Conservation (phyloP, 495 filamentous ascomycete genomes). For the Niebla homalea region DNA sequence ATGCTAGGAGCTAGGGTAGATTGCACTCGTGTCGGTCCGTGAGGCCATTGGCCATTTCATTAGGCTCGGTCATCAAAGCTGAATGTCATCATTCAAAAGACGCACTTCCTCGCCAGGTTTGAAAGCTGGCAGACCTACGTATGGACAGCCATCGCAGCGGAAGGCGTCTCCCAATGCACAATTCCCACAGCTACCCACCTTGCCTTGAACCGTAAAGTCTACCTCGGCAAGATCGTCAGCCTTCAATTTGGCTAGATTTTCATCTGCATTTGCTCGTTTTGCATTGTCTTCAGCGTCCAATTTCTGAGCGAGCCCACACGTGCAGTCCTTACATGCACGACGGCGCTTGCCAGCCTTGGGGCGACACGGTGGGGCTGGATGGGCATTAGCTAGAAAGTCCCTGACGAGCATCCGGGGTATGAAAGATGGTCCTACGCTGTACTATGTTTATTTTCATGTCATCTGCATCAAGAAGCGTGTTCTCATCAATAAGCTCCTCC, state of each 20-base stretch:
- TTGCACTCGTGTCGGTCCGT: too few species aligned
- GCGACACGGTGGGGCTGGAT: constrained; percentile 62
- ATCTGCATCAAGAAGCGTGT: constrained; percentile 69
- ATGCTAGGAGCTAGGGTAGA: too few species aligned
- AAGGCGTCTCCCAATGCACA: constrained; percentile 82
- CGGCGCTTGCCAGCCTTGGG: constrained; percentile 75
- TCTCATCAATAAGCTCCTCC: constrained; percentile 82
- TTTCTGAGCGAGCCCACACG: constrained; percentile 57
- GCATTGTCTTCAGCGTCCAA: constrained; percentile 26
- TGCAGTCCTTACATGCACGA: constrained; percentile 95
- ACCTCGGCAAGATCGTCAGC: constrained; percentile 71
- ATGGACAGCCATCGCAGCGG: constrained; percentile 63
- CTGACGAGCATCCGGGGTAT: background rate
- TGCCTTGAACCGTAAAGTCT: constrained; percentile 92
- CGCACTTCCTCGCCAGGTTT: constrained; percentile 91
- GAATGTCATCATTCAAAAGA: constrained; percentile 72
- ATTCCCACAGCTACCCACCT: constrained; percentile 84
- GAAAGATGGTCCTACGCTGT: constrained; percentile 48
- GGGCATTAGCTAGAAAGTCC: constrained; percentile 1
- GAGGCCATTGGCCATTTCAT: background rate
- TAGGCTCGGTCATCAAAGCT: constrained; percentile 41
- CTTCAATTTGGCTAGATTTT: constrained; percentile 52
- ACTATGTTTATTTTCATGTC: constrained; percentile 59
- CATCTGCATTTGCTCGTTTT: constrained; percentile 39
- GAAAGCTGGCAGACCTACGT: constrained; percentile 86